Conservation (phyloP, 2,329 filamentous ascomycete genomes). For the Nemania sp. region DNA sequence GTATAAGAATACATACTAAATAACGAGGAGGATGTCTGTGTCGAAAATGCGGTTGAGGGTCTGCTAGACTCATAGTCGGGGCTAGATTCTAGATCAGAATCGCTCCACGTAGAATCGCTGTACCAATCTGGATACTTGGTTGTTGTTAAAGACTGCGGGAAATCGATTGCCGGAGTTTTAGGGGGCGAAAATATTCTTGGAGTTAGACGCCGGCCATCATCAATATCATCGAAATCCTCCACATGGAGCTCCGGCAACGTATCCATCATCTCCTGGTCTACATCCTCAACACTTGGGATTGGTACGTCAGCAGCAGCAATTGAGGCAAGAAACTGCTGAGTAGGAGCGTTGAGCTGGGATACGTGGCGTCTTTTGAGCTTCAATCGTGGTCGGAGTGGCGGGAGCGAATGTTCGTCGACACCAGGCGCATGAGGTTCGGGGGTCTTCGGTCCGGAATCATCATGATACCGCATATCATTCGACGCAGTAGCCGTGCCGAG, state of each 20-base stretch:
- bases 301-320: constrained; percentile 74
- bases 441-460: constrained; percentile 59
- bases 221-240: constrained; percentile 50
- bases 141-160: constrained; percentile 58
- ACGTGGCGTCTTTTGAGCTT: constrained; percentile 67
- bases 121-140: constrained; percentile 70
- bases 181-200: constrained; percentile 65
- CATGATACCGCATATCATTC: constrained; percentile 56
- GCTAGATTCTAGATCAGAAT: constrained; percentile 65
- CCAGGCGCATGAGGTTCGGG: constrained; percentile 62
- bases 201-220: constrained; percentile 52
- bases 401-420: constrained; percentile 54
- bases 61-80: constrained; percentile 70
- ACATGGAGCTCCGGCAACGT: constrained; percentile 53
- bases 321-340: constrained; percentile 74
- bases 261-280: constrained; percentile 60
- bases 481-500: constrained; percentile 59
- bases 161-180: constrained; percentile 67
- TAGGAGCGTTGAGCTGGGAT: constrained; percentile 67
- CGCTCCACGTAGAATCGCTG: constrained; percentile 67
- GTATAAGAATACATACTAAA: constrained; percentile 68
- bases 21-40: constrained; percentile 67
- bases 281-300: constrained; percentile 72
- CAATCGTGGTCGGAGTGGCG: constrained; percentile 66
- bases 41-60: constrained; percentile 70